Evolutionary conservation across 2,329 filamentous ascomycete species (phyloP).

Genomic region (Exserohilum rostratum): DNA sequence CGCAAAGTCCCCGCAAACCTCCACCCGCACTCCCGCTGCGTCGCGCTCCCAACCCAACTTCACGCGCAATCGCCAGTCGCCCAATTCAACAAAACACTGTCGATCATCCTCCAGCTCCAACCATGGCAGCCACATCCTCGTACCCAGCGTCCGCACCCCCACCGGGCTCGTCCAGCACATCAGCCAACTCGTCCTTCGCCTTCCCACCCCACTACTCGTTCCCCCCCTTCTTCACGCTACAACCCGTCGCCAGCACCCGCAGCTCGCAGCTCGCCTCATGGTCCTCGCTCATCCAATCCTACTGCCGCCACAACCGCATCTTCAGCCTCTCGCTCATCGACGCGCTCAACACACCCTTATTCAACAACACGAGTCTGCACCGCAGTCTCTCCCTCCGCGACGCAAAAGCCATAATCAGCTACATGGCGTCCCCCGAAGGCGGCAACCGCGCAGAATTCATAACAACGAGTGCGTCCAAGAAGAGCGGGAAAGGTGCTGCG

Average conservation of each 20-base stretch:
- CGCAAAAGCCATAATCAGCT: slow-evolving; percentile 60
- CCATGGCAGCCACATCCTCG: slow-evolving; percentile 22
- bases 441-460: slow-evolving; percentile 71
- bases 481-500: slow-evolving; percentile 26
- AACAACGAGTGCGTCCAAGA: slow-evolving; percentile 6
- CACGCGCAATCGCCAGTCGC: neutral
- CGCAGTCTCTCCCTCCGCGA: slow-evolving; percentile 59
- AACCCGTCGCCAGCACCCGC: slow-evolving; percentile 74
- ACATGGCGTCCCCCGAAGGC: slow-evolving; percentile 61
- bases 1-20: slow-evolving; percentile 23
- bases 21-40: slow-evolving; percentile 2
- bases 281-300: slow-evolving; percentile 82
- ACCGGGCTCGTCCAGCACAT: slow-evolving; percentile 12
- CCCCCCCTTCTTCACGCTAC: slow-evolving; percentile 84
- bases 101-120: neutral
- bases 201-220: slow-evolving; percentile 68
- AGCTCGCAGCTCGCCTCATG: slow-evolving; percentile 82
- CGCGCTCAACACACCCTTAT: slow-evolving; percentile 59
- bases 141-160: slow-evolving; percentile 13
- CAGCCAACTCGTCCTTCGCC: slow-evolving; percentile 37
- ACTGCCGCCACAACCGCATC: slow-evolving; percentile 78
- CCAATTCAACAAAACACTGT: neutral
- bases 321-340: slow-evolving; percentile 75
- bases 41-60: neutral
- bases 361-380: slow-evolving; percentile 55